Conservation (phyloP, 2,329 filamentous ascomycete genomes). For the Trichoderma semiorbis region DNA sequence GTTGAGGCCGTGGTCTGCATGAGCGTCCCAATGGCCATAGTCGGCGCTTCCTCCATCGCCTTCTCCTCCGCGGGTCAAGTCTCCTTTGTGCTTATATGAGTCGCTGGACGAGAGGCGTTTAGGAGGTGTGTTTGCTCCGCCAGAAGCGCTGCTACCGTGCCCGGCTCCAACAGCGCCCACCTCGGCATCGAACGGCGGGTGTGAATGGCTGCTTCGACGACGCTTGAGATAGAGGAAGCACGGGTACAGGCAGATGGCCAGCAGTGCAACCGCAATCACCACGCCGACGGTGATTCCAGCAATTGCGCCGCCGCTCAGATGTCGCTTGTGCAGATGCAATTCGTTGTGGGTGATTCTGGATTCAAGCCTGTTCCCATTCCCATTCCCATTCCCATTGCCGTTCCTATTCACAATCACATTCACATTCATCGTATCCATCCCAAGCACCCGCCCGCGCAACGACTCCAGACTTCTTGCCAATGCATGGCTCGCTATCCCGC, state of each 20-base stretch:
- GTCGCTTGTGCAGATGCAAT: constrained; percentile 23
- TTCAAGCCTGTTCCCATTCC: background rate
- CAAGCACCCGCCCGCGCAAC: background rate
- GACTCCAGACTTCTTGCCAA: constrained; percentile 21
- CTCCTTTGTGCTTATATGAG: constrained; percentile 32
- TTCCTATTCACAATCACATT: background rate
- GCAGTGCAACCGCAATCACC: constrained; percentile 32
- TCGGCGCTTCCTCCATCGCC: constrained; percentile 26
- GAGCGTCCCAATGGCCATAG: constrained; percentile 23
- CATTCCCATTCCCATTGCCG: background rate
- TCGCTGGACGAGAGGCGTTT: constrained; percentile 37
- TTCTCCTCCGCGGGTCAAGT: constrained; percentile 30
- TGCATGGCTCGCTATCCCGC: constrained; percentile 9
- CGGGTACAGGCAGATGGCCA: constrained; percentile 39
- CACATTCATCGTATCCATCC: background rate
- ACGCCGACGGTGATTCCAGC: constrained; percentile 38
- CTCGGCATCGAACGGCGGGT: constrained; percentile 31
- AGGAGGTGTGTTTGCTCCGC: constrained; percentile 22
- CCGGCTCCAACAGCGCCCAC: constrained; percentile 23
- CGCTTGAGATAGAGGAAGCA: constrained; percentile 35
- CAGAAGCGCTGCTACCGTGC: constrained; percentile 16
- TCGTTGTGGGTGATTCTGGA: background rate
- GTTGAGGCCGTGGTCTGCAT: background rate
- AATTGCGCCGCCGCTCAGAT: constrained; percentile 34
- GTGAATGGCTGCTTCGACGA: constrained; percentile 23